Percentiles rank a stretch among this genome's conserved stretches.
Evolutionary conservation across 225 moss, liverwort and hornwort genomes (phyloP).

Genomic region (Pleurozium schreberi): DNA sequence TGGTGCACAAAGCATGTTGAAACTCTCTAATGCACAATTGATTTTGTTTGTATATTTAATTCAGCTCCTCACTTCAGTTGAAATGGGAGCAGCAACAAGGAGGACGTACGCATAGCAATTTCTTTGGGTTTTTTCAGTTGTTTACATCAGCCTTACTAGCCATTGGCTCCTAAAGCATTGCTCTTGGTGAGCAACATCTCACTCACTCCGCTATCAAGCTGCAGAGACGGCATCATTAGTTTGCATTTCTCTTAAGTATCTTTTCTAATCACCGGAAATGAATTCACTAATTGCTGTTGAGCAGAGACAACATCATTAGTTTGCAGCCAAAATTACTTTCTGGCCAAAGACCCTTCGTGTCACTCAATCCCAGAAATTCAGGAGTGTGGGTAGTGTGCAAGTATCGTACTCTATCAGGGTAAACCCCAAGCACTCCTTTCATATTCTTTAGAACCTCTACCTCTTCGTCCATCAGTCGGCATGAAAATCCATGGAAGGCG

Average conservation of each 20-base stretch:
- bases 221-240: background rate
- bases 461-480: conserved; percentile 29
- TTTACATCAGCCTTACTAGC: background rate
- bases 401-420: conserved; percentile 40
- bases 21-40: too few species aligned
- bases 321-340: conserved; percentile 37
- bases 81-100: background rate
- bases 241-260: background rate
- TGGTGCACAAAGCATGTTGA: too few species aligned
- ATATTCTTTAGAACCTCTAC: conserved; percentile 18
- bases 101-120: background rate
- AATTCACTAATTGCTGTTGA: background rate
- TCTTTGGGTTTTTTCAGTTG: background rate
- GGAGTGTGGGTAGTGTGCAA: conserved; percentile 76
- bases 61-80: too few species aligned
- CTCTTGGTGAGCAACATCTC: background rate
- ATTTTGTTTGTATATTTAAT: too few species aligned
- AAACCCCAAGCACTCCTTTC: conserved; percentile 43
- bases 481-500: conserved; percentile 61
- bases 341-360: conserved; percentile 17
- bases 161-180: background rate
- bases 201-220: background rate
- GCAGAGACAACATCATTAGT: too few species aligned
- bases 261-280: background rate
- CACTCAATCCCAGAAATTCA: conserved; percentile 53